Percentiles rank a stretch among this genome's conserved stretches.
phyloP scores from a whole-genome alignment of 176 grass and related monocot species.

The Oryza officinalis region DNA sequence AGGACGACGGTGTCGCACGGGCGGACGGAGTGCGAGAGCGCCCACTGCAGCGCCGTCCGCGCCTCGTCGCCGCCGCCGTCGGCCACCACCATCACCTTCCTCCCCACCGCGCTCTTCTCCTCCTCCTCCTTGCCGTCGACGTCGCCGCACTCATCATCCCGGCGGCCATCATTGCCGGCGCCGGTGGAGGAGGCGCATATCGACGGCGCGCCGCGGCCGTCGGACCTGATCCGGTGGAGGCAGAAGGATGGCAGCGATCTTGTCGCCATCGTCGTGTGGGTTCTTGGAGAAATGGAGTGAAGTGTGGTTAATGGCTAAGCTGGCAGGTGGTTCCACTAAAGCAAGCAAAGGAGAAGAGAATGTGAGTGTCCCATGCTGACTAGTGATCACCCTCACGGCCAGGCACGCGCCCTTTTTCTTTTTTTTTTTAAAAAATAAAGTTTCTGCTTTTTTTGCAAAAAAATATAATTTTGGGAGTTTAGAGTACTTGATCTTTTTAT shows the following conservation, averaged over 20 bases:
- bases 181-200: background rate
- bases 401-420: background rate
- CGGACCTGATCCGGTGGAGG: conserved; percentile 51
- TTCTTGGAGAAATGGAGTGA: conserved; percentile 1
- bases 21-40: conserved; percentile 70
- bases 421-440: background rate
- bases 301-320: conserved; percentile 12
- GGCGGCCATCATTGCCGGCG: background rate
- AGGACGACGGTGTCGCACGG: conserved; percentile 64
- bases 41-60: conserved; percentile 71
- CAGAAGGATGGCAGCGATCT: conserved; percentile 58
- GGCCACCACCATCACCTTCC: conserved; percentile 68
- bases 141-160: background rate
- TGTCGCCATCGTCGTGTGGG: conserved; percentile 32
- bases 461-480: background rate
- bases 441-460: background rate
- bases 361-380: background rate
- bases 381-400: background rate
- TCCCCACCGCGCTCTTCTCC: conserved; percentile 13
- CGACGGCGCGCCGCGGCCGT: background rate
- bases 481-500: background rate
- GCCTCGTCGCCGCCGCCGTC: conserved; percentile 55
- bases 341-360: background rate
- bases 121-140: background rate
- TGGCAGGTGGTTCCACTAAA: conserved; percentile 40